Evolutionary conservation across 805 yeast genomes (phyloP).

Genomic region (Priceomyces medius): DNA sequence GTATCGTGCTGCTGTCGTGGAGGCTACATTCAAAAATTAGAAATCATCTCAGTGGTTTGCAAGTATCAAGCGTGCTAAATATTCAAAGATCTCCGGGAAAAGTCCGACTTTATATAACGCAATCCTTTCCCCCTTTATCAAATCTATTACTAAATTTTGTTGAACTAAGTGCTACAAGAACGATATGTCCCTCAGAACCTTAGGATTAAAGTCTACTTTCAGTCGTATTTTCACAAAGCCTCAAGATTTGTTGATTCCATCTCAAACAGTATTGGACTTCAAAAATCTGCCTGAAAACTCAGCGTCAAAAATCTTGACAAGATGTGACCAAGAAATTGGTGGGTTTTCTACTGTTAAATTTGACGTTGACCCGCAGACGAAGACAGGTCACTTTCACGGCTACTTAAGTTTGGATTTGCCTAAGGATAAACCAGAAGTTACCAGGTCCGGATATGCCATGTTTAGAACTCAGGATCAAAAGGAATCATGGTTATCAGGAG

Average conservation of each 20-base stretch:
- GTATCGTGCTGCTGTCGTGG: not conserved
- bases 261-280: conserved; percentile 57
- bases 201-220: conserved; percentile 38
- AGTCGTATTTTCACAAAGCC: conserved; percentile 36
- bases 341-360: conserved; percentile 70
- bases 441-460: conserved; percentile 78
- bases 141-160: not conserved
- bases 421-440: conserved; percentile 59
- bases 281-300: conserved; percentile 44
- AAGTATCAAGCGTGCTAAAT: not conserved
- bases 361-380: conserved; percentile 35
- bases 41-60: not conserved
- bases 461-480: conserved; percentile 71
- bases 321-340: conserved; percentile 75
- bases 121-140: not conserved
- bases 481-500: conserved; percentile 49
- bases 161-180: not conserved
- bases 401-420: conserved; percentile 68
- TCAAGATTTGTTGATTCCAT: conserved; percentile 25
- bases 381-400: conserved; percentile 47
- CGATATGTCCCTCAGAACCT: conserved; percentile 41
- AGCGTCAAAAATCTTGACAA: conserved; percentile 50
- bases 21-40: not conserved
- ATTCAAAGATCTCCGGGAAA: not conserved
- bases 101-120: not conserved